Percentiles rank a stretch among this genome's conserved stretches.
Evolutionary conservation across 2,329 filamentous ascomycete genomes (phyloP).

Genomic region (Colletotrichum tofieldiae): DNA sequence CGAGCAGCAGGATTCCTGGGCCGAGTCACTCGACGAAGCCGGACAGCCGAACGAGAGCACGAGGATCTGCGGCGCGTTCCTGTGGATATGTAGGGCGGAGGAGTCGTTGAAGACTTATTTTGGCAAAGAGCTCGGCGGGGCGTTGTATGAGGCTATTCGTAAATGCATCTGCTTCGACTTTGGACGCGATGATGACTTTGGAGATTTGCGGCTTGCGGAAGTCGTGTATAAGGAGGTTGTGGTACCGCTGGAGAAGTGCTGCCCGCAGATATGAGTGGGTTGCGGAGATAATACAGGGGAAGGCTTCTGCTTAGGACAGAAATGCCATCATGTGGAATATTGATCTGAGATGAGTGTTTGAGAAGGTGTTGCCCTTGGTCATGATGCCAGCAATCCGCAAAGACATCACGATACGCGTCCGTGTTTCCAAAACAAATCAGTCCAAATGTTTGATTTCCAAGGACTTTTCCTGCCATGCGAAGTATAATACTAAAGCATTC

Average conservation of each 20-base stretch:
- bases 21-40: constrained; percentile 14
- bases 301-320: background rate
- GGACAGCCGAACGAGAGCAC: constrained; percentile 19
- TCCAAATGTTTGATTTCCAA: no score
- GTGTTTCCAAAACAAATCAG: no score
- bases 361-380: no score
- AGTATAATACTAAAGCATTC: no score
- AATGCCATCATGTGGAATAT: background rate
- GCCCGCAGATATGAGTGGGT: constrained; percentile 2
- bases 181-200: constrained; percentile 7
- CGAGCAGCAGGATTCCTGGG: constrained; percentile 31
- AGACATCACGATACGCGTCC: no score
- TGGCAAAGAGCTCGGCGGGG: background rate
- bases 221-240: constrained; percentile 23
- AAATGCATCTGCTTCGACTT: constrained; percentile 18
- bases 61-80: background rate
- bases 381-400: no score
- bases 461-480: no score
- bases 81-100: background rate
- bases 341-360: no score
- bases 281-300: background rate
- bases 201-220: constrained; percentile 18
- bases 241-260: constrained; percentile 45
- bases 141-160: constrained; percentile 2
- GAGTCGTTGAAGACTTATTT: background rate